Evolutionary conservation across 129 eudicot genomes (phyloP), one percentile per base, ranked within the genome.

Genomic region (Pittosporum tobira): DNA sequence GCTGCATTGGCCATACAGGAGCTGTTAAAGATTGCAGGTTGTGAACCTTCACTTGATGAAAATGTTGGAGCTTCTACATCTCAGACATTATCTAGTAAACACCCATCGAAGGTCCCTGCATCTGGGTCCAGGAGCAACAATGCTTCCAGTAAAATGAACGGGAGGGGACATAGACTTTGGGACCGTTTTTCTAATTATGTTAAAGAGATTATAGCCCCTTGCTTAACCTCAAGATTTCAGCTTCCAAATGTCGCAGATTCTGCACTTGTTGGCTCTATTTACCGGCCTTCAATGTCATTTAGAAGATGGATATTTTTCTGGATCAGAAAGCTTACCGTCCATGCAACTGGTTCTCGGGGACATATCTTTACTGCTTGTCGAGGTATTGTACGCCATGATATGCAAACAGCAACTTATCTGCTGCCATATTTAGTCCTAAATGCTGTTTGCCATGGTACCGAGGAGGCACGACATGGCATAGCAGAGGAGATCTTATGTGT

Each of bases 1-100:
- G 99, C 99, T 69, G 99, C 99, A 69, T 62, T 93, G 66, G 99
- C 99, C 43, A 87, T 93, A 64, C 99, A 93, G 71, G 99, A 93
- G 82, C 73, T 93, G 44, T 75, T 93, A 57, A 84, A 93, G 63
- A 59, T 93, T 67, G 99, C 99, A 49, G 99, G 99, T 23, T 93
- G 99, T 79, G 84, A 79, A 63, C 85, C 85, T 22, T 87, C 94
- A 12, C 88, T 87, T 63, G 85, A 80, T 70, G 83, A 78, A 24
- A 85, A 79, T 77, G 75, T 73, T 54, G 59, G 59, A 42, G 68
- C 65, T 36, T 79, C 87, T 36, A 36, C 44, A 15, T 64, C 55
- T 25, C 72, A 63, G 66, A 58, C 76, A 49, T n/a, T n/a, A 22
- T 54, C 18, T 63, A 61, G 26, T 51, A 78, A 47, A 73, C 73